These are phyloP conservation scores for Macrocybe gigantea DNA, from an alignment of 768 basidiomycete genomes.

Conservation along the genomic window DNA sequence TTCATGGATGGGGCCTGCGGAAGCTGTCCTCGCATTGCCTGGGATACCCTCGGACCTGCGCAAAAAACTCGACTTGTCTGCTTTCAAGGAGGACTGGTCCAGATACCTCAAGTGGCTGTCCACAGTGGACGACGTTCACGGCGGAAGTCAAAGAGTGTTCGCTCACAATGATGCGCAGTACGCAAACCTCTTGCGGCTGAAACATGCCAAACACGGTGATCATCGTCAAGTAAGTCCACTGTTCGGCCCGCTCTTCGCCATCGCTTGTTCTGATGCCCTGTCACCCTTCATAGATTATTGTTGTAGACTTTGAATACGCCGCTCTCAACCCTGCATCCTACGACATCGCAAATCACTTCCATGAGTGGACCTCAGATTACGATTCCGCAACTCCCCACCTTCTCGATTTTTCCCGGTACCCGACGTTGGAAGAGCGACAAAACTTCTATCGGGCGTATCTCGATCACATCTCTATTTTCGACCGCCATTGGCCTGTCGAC, in stretches of 20 bases:
- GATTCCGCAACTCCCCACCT: constrained; percentile 64
- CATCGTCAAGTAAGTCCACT: constrained; percentile 62
- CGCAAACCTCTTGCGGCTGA: constrained; percentile 82
- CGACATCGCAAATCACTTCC: constrained; percentile 96
- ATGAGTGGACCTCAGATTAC: constrained; percentile 96
- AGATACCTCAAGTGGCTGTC: constrained; percentile 68
- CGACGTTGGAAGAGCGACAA: constrained; percentile 60
- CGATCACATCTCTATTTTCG: constrained; percentile 34
- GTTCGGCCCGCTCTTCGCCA: constrained; percentile 5
- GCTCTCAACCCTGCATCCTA: constrained; percentile 87
- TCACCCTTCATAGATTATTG: constrained; percentile 59
- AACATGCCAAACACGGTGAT: constrained; percentile 45
- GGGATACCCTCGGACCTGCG: constrained; percentile 38
- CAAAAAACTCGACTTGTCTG: constrained; percentile 55
- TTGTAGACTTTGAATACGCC: constrained; percentile 98
- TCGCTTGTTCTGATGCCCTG: constrained; percentile 4
- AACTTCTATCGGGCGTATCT: constrained; percentile 89
- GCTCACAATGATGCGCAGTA: constrained; percentile 96
- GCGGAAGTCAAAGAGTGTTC: constrained; percentile 65
- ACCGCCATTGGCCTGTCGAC: constrained; percentile 23
- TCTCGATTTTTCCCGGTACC: constrained; percentile 62
- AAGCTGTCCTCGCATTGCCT: constrained; percentile 66
- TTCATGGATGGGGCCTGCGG: constrained; percentile 67
- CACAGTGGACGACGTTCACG: constrained; percentile 48
- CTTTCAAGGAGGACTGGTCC: constrained; percentile 59